phyloP scores from a whole-genome alignment of 352 stramenopile genomes.

The Phytophthora pini region DNA sequence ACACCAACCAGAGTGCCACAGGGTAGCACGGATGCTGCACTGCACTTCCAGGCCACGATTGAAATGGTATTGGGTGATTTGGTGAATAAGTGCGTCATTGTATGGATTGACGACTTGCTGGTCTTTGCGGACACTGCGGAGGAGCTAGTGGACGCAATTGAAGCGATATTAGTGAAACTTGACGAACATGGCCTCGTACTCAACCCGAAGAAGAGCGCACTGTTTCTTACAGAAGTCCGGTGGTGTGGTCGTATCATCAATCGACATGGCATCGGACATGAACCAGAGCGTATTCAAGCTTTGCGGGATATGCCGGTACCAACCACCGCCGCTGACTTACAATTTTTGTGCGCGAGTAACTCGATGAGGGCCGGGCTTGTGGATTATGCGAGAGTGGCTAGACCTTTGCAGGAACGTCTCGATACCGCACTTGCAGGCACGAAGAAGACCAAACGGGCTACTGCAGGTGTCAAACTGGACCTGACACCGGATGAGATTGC shows the following conservation, averaged over 20 bases:
- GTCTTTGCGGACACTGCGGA: neutral
- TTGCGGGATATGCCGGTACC: conserved; percentile 1
- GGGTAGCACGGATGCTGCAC: neutral
- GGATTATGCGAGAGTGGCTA: conserved; percentile 14
- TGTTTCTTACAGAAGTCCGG: conserved; percentile 18
- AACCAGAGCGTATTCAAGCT: conserved; percentile 14
- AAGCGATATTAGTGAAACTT: neutral
- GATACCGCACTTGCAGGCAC: conserved; percentile 7
- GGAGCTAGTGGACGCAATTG: neutral
- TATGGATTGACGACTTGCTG: neutral
- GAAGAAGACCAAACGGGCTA: conserved; percentile 14
- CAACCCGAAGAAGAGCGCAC: conserved; percentile 23
- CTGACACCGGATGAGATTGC: neutral
- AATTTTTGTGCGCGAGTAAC: conserved; percentile 32
- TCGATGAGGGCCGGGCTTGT: conserved; percentile 24
- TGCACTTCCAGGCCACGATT: neutral
- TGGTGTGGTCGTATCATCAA: conserved; percentile 37
- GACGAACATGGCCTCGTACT: conserved; percentile 23
- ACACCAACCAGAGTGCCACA: neutral
- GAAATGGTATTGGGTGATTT: neutral
- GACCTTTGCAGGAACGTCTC: conserved; percentile 22
- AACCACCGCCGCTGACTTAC: conserved; percentile 23
- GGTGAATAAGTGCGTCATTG: neutral
- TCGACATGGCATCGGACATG: conserved; percentile 11
- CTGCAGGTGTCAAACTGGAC: conserved; percentile 4